Conservation (phyloP, 495 filamentous ascomycete species). For the Chaetomium fimeti region DNA sequence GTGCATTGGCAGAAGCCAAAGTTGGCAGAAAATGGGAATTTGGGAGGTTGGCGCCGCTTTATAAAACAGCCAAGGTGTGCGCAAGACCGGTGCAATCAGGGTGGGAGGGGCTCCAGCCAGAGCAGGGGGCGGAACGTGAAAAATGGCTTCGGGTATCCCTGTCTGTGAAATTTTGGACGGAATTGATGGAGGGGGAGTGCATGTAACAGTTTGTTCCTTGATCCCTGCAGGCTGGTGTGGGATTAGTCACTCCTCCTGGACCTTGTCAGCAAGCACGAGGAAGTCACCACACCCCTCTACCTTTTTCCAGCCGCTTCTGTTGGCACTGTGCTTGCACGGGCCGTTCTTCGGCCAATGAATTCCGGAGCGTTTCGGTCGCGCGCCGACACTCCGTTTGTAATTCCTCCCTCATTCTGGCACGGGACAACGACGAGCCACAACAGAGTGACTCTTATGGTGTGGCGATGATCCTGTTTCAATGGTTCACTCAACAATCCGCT, state of each 20-base stretch:
- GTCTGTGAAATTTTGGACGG: conserved; percentile 20
- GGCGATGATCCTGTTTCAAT: conserved; percentile 8
- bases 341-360: conserved; percentile 17
- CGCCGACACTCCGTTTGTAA: not conserved
- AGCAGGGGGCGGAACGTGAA: conserved; percentile 13
- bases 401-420: not conserved
- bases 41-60: conserved; percentile 27
- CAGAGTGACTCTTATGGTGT: not conserved
- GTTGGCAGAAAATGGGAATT: conserved; percentile 25
- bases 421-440: not conserved
- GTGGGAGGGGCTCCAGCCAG: conserved; percentile 10
- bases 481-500: conserved; percentile 30
- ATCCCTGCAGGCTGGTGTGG: conserved; percentile 17
- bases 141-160: conserved; percentile 18
- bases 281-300: conserved; percentile 21
- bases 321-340: conserved; percentile 21
- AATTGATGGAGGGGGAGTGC: conserved; percentile 28
- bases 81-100: conserved; percentile 20
- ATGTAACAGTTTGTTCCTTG: not conserved
- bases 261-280: conserved; percentile 20
- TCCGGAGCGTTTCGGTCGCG: conserved; percentile 9
- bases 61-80: conserved; percentile 24
- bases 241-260: conserved; percentile 21
- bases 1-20: conserved; percentile 29
- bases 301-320: conserved; percentile 12